Conservation (phyloP, 306 rosid species). For the Cicer arietinum region DNA sequence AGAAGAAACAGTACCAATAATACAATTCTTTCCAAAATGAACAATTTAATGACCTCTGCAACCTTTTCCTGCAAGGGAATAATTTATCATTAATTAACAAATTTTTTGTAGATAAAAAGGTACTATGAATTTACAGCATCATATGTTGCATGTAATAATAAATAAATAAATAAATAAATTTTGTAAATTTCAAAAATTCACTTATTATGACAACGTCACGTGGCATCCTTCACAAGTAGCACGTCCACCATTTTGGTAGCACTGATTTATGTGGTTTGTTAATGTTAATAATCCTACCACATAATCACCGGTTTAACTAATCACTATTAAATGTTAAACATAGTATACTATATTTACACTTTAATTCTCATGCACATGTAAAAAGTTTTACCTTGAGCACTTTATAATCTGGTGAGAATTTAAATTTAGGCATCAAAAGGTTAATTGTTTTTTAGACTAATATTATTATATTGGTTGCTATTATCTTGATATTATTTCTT, state of each 20-base stretch:
- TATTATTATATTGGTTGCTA: too few species aligned
- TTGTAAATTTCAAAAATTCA: slow-evolving; percentile 37
- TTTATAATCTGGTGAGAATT: too few species aligned
- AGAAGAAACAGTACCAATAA: slow-evolving; percentile 1
- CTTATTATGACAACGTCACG: slow-evolving; percentile 45
- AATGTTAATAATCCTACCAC: not conserved
- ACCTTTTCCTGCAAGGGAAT: slow-evolving; percentile 39
- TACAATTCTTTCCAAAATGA: slow-evolving; percentile 32
- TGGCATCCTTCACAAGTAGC: slow-evolving; percentile 34
- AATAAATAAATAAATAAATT: too few species aligned
- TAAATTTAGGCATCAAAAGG: too few species aligned
- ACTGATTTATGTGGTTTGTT: slow-evolving; percentile 21
- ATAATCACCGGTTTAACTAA: slow-evolving; percentile 32
- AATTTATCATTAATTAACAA: slow-evolving; percentile 27
- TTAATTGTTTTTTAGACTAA: too few species aligned
- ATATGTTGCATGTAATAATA: slow-evolving; percentile 41
- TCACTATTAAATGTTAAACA: not conserved
- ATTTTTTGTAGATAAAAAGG: not conserved
- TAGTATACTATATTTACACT: too few species aligned
- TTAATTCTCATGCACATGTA: too few species aligned
- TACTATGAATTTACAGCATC: slow-evolving; percentile 39
- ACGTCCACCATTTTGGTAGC: slow-evolving; percentile 14
- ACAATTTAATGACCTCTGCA: slow-evolving; percentile 40
- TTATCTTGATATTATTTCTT: too few species aligned
- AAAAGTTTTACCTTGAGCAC: too few species aligned